phyloP scores from a whole-genome alignment of 192 early-diverging fungal genomes.

The Backusella westeae region DNA sequence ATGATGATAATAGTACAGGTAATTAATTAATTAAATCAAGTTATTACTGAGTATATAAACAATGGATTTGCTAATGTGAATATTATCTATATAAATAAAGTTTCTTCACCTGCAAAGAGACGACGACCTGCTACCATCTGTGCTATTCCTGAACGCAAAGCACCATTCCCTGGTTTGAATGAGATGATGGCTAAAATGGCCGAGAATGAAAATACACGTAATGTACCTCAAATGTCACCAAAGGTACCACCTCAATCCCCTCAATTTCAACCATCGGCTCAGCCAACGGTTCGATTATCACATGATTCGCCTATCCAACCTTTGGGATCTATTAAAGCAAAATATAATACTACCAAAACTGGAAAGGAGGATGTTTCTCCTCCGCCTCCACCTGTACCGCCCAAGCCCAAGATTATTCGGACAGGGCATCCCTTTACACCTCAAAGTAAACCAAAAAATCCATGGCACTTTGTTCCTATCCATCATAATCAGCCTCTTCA shows the following conservation, averaged over 20 bases:
- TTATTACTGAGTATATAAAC: background rate
- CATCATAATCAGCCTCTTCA: background rate
- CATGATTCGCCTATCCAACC: background rate
- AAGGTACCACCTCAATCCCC: conserved; percentile 1
- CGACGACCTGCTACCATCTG: conserved; percentile 34
- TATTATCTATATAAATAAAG: background rate
- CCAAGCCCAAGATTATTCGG: conserved; percentile 15
- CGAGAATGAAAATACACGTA: conserved; percentile 12
- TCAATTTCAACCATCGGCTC: background rate
- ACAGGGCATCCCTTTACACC: background rate
- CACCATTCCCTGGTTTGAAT: conserved; percentile 23
- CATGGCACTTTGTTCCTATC: conserved; percentile 5
- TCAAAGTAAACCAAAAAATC: background rate
- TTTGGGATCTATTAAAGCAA: background rate
- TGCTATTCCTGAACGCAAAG: conserved; percentile 20
- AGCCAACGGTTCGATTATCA: background rate
- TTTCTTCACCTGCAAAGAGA: conserved; percentile 31
- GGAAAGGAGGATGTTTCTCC: background rate
- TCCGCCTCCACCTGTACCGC: conserved; percentile 24
- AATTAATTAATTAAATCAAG: background rate
- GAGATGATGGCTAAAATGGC: conserved; percentile 28
- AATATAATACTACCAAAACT: background rate
- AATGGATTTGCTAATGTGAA: background rate
- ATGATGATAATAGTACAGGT: conserved; percentile 11
- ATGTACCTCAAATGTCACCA: background rate